Conservation (phyloP, 805 yeast species). For the Nakazawaea wyomingensis region DNA sequence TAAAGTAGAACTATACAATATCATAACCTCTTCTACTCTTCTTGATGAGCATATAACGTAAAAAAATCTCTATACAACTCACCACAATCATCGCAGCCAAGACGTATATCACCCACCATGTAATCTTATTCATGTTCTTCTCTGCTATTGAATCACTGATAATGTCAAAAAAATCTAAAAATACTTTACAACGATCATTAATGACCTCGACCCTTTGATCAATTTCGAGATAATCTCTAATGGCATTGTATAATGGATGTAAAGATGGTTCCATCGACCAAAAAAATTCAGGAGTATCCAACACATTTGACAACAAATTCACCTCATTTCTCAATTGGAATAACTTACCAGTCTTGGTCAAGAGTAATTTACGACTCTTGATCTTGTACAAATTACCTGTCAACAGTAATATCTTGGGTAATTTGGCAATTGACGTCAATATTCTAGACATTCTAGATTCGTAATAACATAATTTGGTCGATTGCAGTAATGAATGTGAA, state of each 20-base stretch:
- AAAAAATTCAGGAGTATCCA: slow-evolving; percentile 94
- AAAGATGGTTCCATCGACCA: slow-evolving; percentile 96
- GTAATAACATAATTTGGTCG: slow-evolving; percentile 84
- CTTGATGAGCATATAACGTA: slow-evolving; percentile 48
- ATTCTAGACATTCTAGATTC: slow-evolving; percentile 88
- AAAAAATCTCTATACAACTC: slow-evolving; percentile 63
- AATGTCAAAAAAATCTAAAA: slow-evolving; percentile 87
- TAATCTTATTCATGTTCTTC: slow-evolving; percentile 83
- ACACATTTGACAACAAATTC: slow-evolving; percentile 79
- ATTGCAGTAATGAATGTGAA: slow-evolving; percentile 96
- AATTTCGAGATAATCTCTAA: slow-evolving; percentile 88
- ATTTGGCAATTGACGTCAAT: slow-evolving; percentile 76
- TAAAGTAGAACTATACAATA: background rate
- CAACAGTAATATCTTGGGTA: slow-evolving; percentile 85
- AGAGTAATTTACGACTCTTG: slow-evolving; percentile 72
- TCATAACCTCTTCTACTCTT: slow-evolving; percentile 4
- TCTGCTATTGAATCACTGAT: slow-evolving; percentile 94
- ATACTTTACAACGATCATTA: slow-evolving; percentile 90
- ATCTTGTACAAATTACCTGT: slow-evolving; percentile 74
- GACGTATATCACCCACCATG: slow-evolving; percentile 82
- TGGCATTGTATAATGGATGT: slow-evolving; percentile 86
- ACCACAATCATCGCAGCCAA: slow-evolving; percentile 76
- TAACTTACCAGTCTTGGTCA: slow-evolving; percentile 84
- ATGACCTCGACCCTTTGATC: slow-evolving; percentile 92
- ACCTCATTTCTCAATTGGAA: slow-evolving; percentile 92